Conservation (phyloP, 1,284 basidiomycete genomes). For the Fistulina hepatica region DNA sequence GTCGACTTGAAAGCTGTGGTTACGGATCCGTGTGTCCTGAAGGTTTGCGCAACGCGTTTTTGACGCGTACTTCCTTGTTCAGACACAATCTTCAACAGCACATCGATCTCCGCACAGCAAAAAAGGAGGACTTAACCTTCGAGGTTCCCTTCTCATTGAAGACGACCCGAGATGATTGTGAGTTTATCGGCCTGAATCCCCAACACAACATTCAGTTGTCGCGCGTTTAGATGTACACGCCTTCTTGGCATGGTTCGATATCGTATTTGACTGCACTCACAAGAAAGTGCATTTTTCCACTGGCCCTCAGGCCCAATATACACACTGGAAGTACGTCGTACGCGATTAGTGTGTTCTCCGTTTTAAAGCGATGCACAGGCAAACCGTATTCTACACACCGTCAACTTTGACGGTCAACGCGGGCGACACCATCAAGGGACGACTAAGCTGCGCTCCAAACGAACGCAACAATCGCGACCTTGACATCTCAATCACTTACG, state of each 20-base stretch:
- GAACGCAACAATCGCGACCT: conserved; percentile 85
- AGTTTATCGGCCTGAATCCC: conserved; percentile 21
- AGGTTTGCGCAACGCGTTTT: conserved; percentile 34
- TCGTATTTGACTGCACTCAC: conserved; percentile 92
- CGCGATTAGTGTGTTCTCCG: too few species aligned
- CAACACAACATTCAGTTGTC: conserved; percentile 5
- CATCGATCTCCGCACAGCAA: conserved; percentile 86
- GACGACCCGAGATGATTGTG: conserved; percentile 89
- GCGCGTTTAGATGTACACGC: conserved; percentile 75
- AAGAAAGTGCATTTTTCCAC: conserved; percentile 94
- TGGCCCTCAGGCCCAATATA: conserved; percentile 93
- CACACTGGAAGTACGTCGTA: conserved; percentile 85
- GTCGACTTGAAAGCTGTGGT: conserved; percentile 92
- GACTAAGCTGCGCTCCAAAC: conserved; percentile 75
- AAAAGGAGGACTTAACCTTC: conserved; percentile 93
- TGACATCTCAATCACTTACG: conserved; percentile 78
- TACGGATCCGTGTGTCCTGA: conserved; percentile 80
- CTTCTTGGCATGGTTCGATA: conserved; percentile 99
- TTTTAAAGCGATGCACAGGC: conserved; percentile 32
- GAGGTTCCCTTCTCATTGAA: conserved; percentile 70
- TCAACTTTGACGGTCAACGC: conserved; percentile 55
- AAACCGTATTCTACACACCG: conserved; percentile 96
- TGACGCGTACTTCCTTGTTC: too few species aligned
- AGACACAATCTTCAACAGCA: conserved; percentile 36
- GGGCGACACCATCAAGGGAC: conserved; percentile 65